Base-by-base conservation (phyloP, 2,329 filamentous ascomycete species). In the Paecilomyces sp. region DNA sequence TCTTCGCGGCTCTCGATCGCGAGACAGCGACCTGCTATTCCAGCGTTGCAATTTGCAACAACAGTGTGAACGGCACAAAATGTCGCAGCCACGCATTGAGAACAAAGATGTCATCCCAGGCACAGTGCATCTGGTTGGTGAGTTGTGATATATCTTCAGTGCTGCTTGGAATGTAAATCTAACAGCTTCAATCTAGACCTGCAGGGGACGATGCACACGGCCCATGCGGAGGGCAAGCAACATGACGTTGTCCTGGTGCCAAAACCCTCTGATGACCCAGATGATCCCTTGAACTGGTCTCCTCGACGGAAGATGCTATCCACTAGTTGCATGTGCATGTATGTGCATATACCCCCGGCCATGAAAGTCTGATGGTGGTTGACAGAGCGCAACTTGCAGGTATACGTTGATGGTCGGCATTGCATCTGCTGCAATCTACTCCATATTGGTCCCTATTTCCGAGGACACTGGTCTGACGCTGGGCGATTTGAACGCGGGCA, bases 401-500 rank as follows among this genome's bases (percentile, higher is more conserved):
- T 53, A 53, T 53, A 71, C 68, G 1, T 63, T 73, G 7, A 64
- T 66, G 9, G 64, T 70, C n/a, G 73, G 72, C 7, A 70, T 73
- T 52, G 65, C 70, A 0, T 64, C 65, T 1, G 67, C 73, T 1
- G 65, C 70, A 3, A 67, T 73, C 11, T 74, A 74, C 59, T 73
- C 72, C 1, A 66, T 75, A n/a, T 65, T 74, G 18, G 64, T 68
- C 1, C 71, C 71, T 3, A 71, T 82, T 12, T 76, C 75, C 6
- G 67, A 77, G 57, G 75, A 74, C 2, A 77, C 77, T 0, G 75
- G 73, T 1, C 65, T 81, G 4, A 78, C 72, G 0, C 63, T 81
- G n/a, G 67, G 65, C 3, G 75, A 78, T 47, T 64, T 81, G 25
- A 81, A 80, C 59, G 72, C 76, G 57, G 78, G 79, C 2, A 80